These are phyloP conservation scores for Vicia sativa DNA, from an alignment of 306 rosid species.

Conservation along the genomic window DNA sequence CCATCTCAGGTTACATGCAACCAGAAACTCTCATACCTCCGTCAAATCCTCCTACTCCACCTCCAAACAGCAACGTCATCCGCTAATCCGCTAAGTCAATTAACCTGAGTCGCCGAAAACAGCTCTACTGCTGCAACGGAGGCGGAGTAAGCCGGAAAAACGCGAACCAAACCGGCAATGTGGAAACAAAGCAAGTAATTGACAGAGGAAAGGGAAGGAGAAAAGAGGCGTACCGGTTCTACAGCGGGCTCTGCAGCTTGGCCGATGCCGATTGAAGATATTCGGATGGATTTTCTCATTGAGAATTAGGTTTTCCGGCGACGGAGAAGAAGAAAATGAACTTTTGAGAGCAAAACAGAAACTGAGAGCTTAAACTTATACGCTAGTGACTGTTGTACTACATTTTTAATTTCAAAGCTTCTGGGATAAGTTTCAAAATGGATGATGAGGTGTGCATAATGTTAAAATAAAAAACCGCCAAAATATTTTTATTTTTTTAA, in stretches of 20 bases:
- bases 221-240: conserved; percentile 28
- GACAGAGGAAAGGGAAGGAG: background rate
- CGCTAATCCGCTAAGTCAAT: background rate
- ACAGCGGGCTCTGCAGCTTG: conserved; percentile 18
- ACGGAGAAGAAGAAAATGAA: conserved; percentile 18
- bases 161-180: too few species aligned
- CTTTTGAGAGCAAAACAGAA: background rate
- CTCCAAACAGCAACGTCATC: background rate
- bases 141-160: background rate
- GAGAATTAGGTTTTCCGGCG: conserved; percentile 6
- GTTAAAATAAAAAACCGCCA: background rate
- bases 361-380: background rate
- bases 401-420: background rate
- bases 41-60: background rate
- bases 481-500: background rate
- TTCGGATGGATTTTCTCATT: conserved; percentile 48
- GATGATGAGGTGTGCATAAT: background rate
- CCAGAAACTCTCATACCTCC: background rate
- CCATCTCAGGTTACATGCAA: background rate
- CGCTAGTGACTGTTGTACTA: background rate
- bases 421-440: background rate
- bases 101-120: background rate
- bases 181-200: background rate
- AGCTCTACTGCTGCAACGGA: background rate
- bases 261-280: conserved; percentile 33